These are phyloP conservation scores for Trichoderma sp. DNA, from an alignment of 2,329 filamentous ascomycete species.

Conservation along the genomic window DNA sequence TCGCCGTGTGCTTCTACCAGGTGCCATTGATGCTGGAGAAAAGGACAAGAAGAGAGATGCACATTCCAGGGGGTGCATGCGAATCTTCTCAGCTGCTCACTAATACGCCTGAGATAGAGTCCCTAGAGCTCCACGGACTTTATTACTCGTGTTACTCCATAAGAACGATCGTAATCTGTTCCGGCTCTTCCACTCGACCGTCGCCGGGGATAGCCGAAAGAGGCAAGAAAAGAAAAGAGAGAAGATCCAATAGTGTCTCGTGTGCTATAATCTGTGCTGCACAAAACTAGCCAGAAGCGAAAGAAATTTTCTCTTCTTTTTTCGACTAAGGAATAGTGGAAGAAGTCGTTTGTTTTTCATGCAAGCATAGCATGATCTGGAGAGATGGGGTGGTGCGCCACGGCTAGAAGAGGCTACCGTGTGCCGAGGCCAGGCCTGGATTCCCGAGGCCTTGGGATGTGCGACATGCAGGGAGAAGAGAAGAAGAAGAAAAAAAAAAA, in stretches of 20 bases:
- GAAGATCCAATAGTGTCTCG: background rate
- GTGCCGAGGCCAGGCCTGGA: background rate
- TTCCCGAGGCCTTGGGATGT: conserved; percentile 11
- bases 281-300: background rate
- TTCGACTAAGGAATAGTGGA: background rate
- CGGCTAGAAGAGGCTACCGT: conserved; percentile 1
- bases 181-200: conserved; percentile 18
- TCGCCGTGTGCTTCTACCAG: background rate
- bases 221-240: background rate
- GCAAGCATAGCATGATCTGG: conserved; percentile 23
- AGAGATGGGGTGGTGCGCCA: background rate
- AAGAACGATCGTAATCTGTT: background rate
- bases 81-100: background rate
- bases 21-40: background rate
- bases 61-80: background rate
- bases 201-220: conserved; percentile 11
- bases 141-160: background rate
- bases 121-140: background rate
- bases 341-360: conserved; percentile 15
- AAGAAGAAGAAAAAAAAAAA: background rate
- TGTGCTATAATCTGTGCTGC: background rate
- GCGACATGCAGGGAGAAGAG: background rate
- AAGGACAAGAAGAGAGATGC: background rate
- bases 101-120: background rate
- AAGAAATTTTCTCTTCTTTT: background rate